Evolutionary conservation across 768 basidiomycete species (phyloP).

Genomic region (Neoboletus magnificus): DNA sequence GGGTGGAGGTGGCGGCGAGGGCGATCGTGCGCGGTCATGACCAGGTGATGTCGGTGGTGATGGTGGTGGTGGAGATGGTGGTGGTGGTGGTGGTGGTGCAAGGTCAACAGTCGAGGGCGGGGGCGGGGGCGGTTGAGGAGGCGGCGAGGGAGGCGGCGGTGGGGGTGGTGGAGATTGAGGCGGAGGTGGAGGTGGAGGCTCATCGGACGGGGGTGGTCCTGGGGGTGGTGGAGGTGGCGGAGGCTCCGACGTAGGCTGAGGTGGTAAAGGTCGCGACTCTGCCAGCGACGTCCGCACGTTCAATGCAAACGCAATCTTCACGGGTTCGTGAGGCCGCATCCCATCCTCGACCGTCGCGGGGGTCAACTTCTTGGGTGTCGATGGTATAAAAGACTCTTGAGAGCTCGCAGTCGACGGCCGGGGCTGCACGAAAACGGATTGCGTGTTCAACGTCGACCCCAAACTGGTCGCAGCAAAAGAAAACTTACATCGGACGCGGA

Average conservation of each 20-base stretch:
- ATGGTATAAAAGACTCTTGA: constrained; percentile 12
- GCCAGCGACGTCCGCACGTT: constrained; percentile 26
- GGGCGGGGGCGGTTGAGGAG: constrained; percentile 25
- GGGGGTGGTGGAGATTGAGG: constrained; percentile 29
- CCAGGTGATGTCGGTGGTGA: constrained; percentile 9
- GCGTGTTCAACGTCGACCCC: not conserved
- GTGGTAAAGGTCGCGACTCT: constrained; percentile 31
- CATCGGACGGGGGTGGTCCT: constrained; percentile 28
- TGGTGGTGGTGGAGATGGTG: constrained; percentile 14
- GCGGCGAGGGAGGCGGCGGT: constrained; percentile 24
- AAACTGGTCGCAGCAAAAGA: not conserved
- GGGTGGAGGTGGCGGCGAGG: constrained; percentile 25
- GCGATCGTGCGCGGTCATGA: constrained; percentile 19
- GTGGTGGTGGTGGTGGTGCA: constrained; percentile 24
- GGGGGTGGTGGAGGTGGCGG: constrained; percentile 37
- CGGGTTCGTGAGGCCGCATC: constrained; percentile 30
- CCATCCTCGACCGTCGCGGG: constrained; percentile 29
- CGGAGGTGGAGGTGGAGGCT: constrained; percentile 26
- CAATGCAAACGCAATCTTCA: constrained; percentile 31
- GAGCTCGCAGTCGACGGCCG: constrained; percentile 9
- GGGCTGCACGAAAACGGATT: constrained; percentile 14
- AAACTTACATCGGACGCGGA: constrained; percentile 34
- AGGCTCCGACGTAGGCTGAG: constrained; percentile 37
- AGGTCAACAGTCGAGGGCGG: constrained; percentile 13
- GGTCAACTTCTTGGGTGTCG: constrained; percentile 14